Evolutionary conservation across 169 alveolate genomes (phyloP), one percentile per base, ranked within the genome.

Genomic region (Blepharisma undulans): DNA sequence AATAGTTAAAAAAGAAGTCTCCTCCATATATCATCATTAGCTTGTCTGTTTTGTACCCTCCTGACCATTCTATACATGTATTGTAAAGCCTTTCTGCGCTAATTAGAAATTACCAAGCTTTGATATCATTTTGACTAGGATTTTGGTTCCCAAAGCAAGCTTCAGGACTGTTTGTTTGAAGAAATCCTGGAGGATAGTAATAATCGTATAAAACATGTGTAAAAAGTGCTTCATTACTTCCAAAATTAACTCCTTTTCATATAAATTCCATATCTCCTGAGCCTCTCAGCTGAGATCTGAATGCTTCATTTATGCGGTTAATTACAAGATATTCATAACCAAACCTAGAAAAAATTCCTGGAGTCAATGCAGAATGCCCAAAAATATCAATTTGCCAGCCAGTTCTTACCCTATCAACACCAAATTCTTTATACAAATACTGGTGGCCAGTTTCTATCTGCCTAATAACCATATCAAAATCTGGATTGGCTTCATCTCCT

Each of bases 301-400:
- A 98, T 85, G 96, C 91, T 78, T 91, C 93, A 89, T 96, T 98
- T 10, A 78, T 21, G 29, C 86, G 29, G 8, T 22, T 34, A 27
- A 78, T 78, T 0, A 78, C 86, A 27, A 78, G 34, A 78, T 29
- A 29, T 6, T 96, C 94, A 93, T 93, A 97, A 60, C 98, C 97
- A 91, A 95, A 93, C 88, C 94, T 87, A 27, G 93, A 84, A 32
- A 94, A 91, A 48, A 96, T 25, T 34, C 92, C 90, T 3, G 97
- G 97, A 74, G 93, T 95, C 4, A 94, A 76, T 6, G 91, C 82
- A 59, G 96, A 92, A 92, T 96, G 97, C 0, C 99, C 99, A 92
- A 98, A 98, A 33, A 98, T 98, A 88, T 98, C 99, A 48, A 98
- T 85, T 90, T 97, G 95, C 98, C 98, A 98, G 2, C 97, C 99